phyloP scores from a whole-genome alignment of 805 yeast genomes.

The Yamadazyma ubonensis region DNA sequence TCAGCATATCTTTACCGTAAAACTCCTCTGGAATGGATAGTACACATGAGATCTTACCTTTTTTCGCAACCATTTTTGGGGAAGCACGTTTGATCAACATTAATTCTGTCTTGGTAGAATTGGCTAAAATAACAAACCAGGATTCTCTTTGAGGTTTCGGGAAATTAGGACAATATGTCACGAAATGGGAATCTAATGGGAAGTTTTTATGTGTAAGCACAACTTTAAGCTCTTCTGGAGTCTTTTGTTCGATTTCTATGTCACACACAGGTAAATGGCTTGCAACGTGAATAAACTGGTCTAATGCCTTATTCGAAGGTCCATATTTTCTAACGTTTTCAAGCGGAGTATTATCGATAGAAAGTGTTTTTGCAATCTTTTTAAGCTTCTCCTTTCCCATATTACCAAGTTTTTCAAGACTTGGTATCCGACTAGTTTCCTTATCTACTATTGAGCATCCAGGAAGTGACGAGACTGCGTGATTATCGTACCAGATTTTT shows the following conservation, averaged over 20 bases:
- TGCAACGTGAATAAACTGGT: slow-evolving; percentile 53
- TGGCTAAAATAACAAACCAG: slow-evolving; percentile 76
- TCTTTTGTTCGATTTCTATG: slow-evolving; percentile 38
- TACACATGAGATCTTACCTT: slow-evolving; percentile 42
- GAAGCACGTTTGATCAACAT: slow-evolving; percentile 72
- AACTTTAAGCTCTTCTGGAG: slow-evolving; percentile 37
- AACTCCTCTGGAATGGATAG: slow-evolving; percentile 52
- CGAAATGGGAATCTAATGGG: slow-evolving; percentile 56
- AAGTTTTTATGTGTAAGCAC: slow-evolving; percentile 53
- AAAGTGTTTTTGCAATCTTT: slow-evolving; percentile 26
- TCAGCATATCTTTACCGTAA: slow-evolving; percentile 43
- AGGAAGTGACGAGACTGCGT: slow-evolving; percentile 58
- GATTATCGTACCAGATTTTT: slow-evolving; percentile 81
- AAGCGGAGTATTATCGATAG: slow-evolving; percentile 9
- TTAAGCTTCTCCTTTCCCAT: slow-evolving; percentile 33
- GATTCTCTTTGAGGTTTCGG: slow-evolving; percentile 91
- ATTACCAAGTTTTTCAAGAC: slow-evolving; percentile 36
- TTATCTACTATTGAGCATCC: slow-evolving; percentile 29
- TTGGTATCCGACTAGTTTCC: slow-evolving; percentile 17
- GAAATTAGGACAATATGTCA: slow-evolving; percentile 73
- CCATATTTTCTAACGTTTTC: slow-evolving; percentile 15
- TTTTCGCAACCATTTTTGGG: slow-evolving; percentile 45
- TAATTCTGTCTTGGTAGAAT: slow-evolving; percentile 51
- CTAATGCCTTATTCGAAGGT: slow-evolving; percentile 30
- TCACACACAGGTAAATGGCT: slow-evolving; percentile 63